Percentiles rank a stretch among this genome's conserved stretches.
Conservation (phyloP, 2,329 filamentous ascomycete genomes). For the Colletotrichum acutatum region DNA sequence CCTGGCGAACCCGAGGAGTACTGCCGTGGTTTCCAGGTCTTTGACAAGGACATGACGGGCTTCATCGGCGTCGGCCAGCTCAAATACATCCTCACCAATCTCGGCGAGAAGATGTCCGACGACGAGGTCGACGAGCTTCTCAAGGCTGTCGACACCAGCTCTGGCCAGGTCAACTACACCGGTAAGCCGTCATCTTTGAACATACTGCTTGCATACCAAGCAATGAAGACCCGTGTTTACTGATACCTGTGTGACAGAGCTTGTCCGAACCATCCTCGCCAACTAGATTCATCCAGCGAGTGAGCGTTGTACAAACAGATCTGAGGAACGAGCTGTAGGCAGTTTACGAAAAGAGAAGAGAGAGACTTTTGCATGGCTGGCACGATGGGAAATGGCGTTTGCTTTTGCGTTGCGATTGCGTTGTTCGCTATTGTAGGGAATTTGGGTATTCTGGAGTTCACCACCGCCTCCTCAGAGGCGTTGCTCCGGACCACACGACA, state of each 20-base stretch:
- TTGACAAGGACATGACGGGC: slow-evolving; percentile 98
- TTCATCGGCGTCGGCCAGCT: slow-evolving; percentile 98
- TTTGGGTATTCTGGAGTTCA: slow-evolving; percentile 32
- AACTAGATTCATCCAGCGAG: slow-evolving; percentile 63
- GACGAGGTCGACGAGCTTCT: slow-evolving; percentile 99
- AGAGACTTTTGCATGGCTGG: slow-evolving; percentile 34
- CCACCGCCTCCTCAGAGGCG: slow-evolving; percentile 11
- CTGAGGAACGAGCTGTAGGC: neutral
- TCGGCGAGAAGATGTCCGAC: slow-evolving; percentile 99
- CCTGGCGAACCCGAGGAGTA: slow-evolving; percentile 98
- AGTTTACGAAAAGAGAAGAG: slow-evolving; percentile 22
- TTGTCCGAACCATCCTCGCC: slow-evolving; percentile 87
- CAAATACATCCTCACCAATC: slow-evolving; percentile 96
- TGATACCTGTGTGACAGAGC: slow-evolving; percentile 62
- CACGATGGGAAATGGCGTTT: slow-evolving; percentile 36
- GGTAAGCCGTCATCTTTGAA: slow-evolving; percentile 63
- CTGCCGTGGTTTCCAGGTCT: slow-evolving; percentile 98
- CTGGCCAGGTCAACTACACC: slow-evolving; percentile 97
- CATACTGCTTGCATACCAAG: too few relatives aligned
- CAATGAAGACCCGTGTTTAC: neutral
- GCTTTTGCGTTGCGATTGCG: slow-evolving; percentile 27
- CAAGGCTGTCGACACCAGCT: slow-evolving; percentile 97
- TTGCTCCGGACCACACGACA: slow-evolving; percentile 17
- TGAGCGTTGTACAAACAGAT: slow-evolving; percentile 20
- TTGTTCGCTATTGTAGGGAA: slow-evolving; percentile 29